These are phyloP conservation scores for Leccinum pellstonianum DNA, from an alignment of 768 basidiomycete species.

Conservation along the genomic window DNA sequence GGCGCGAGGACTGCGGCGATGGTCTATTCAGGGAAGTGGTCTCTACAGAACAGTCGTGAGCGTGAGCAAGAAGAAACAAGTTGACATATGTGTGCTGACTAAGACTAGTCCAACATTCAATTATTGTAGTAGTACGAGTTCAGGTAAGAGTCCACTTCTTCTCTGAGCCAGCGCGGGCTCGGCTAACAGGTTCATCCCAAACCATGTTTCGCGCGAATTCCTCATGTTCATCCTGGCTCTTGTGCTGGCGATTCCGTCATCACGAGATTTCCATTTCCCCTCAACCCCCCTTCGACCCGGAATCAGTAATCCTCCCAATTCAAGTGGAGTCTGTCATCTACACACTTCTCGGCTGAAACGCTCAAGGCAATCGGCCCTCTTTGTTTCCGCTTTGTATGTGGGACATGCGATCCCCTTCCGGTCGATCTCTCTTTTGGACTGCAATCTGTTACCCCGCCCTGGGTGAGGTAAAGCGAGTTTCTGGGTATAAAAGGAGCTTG, in stretches of 20 bases:
- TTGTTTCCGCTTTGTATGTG: conserved; percentile 22
- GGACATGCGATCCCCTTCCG: conserved; percentile 30
- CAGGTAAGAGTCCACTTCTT: conserved; percentile 7
- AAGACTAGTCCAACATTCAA: not conserved
- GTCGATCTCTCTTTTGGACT: conserved; percentile 25
- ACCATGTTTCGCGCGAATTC: conserved; percentile 21
- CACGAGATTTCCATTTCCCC: conserved; percentile 6
- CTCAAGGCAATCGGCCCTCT: conserved; percentile 23
- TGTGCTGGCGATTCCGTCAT: conserved; percentile 22
- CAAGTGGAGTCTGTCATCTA: conserved; percentile 11
- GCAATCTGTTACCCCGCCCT: conserved; percentile 22
- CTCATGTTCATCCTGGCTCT: conserved; percentile 19
- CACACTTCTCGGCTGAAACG: conserved; percentile 18
- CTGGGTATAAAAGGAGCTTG: conserved; percentile 27
- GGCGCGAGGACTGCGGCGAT: conserved; percentile 10
- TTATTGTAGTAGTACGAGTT: no score
- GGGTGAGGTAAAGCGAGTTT: conserved; percentile 31
- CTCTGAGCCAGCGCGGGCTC: conserved; percentile 7
- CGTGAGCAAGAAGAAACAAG: not conserved
- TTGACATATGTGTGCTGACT: not conserved
- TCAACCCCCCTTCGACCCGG: conserved; percentile 10
- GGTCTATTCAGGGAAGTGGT: not conserved
- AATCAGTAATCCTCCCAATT: conserved; percentile 19
- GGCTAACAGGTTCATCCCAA: conserved; percentile 12
- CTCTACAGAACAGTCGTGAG: not conserved